Evolutionary conservation across 1,284 basidiomycete species (phyloP), one percentile per base, ranked within the genome.

Genomic region (Puccinia brachypodii): DNA sequence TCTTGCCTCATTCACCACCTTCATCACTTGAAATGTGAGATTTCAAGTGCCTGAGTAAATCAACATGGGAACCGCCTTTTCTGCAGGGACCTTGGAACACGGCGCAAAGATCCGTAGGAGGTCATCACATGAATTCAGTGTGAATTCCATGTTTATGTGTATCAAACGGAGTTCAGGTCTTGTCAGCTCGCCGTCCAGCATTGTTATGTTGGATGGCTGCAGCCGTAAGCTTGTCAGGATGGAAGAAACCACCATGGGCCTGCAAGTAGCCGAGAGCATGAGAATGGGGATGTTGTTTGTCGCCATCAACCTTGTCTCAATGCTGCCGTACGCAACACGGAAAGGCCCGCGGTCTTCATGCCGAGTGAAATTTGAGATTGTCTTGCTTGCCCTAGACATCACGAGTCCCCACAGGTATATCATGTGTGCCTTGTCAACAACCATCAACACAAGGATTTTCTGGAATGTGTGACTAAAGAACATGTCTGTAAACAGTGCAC

Each of bases 401-500:
- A 72, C 69, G 2, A 72, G 69, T 2, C 42, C 69, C 69, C 69
- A 42, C 50, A 53, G 19, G 50, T 53, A 53, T 3, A 72, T 31
- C 69, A 72, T 72, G 25, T 72, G 69, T 19, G 69, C 69, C 50
- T 72, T n/a, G 25, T 72, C 69, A 38, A 72, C 42, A 19, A 72
- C 69, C 11, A 50, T 72, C 33, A 72, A 50, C 9, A 33, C 31
- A 9, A 72, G 31, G 1, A 16, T 2, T 2, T 31, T 8, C 56
- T 75, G 73, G 19, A 75, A 58, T 22, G 58, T 33, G 2, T 25
- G 2, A 22, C 36, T 58, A 25, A 75, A 75, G 33, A 75, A 75
- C 33, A 60, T 11, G 2, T 56, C 22, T 1, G 44, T 56, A 40
- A 75, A 75, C 11, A 42, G n/a, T 3, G 53, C 13, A 28, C 58